Conservation (phyloP, 345 rosid genomes). For the Lepidium didymum region DNA sequence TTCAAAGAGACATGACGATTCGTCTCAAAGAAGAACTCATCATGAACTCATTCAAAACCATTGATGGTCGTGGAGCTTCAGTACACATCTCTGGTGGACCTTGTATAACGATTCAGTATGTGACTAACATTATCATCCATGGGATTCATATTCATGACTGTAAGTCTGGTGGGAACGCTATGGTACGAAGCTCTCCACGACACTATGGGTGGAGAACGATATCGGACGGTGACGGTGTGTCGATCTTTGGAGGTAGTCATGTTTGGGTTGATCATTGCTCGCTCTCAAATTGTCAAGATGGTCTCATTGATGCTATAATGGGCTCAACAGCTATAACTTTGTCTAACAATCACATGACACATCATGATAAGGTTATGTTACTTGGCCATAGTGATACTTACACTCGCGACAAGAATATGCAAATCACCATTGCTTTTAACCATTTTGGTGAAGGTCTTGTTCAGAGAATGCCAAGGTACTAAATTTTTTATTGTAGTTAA, state of each 20-base stretch:
- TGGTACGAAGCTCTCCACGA: slow-evolving; percentile 59
- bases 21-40: slow-evolving; percentile 62
- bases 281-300: slow-evolving; percentile 55
- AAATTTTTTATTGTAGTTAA: background rate
- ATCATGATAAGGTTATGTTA: slow-evolving; percentile 77
- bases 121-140: slow-evolving; percentile 65
- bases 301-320: slow-evolving; percentile 59
- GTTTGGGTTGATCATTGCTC: slow-evolving; percentile 80
- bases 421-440: slow-evolving; percentile 71
- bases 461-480: slow-evolving; percentile 72
- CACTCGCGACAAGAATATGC: slow-evolving; percentile 70
- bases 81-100: slow-evolving; percentile 82
- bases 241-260: slow-evolving; percentile 70
- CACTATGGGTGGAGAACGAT: slow-evolving; percentile 72
- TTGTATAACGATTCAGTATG: slow-evolving; percentile 70
- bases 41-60: slow-evolving; percentile 78
- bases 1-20: slow-evolving; percentile 67
- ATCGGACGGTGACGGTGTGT: slow-evolving; percentile 83
- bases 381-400: slow-evolving; percentile 71
- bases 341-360: slow-evolving; percentile 71
- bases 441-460: slow-evolving; percentile 87
- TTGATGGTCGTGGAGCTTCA: slow-evolving; percentile 71
- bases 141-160: slow-evolving; percentile 73
- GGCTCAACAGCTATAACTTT: slow-evolving; percentile 71
- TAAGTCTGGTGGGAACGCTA: slow-evolving; percentile 70